Percentiles rank a stretch among this genome's conserved stretches.
Evolutionary conservation across 2,329 filamentous ascomycete genomes (phyloP).

Genomic region (Diaporthe aspalathi): DNA sequence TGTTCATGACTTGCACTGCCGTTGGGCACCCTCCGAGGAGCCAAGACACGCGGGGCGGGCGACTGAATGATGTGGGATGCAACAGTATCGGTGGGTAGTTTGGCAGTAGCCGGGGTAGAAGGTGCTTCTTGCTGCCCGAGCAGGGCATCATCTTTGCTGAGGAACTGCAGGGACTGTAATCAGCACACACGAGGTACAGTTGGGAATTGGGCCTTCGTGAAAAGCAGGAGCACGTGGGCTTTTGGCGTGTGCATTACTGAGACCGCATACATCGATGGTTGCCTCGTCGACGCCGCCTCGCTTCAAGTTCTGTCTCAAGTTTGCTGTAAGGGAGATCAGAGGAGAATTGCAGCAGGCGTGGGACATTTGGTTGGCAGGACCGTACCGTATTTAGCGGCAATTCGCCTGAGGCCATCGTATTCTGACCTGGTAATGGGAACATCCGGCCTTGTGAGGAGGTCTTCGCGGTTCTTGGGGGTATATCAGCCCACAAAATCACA

Average conservation of each 20-base stretch:
- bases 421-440: constrained; percentile 70
- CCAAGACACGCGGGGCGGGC: not conserved
- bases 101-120: not conserved
- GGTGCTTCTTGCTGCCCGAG: constrained; percentile 39
- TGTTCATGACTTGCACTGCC: constrained; percentile 22
- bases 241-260: not conserved
- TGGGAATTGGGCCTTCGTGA: not conserved
- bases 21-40: not conserved
- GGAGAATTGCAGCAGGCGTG: constrained; percentile 35
- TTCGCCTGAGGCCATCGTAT: constrained; percentile 68
- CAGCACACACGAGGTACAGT: not conserved
- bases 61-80: not conserved
- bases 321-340: constrained; percentile 48
- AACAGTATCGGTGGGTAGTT: constrained; percentile 14
- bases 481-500: constrained; percentile 31
- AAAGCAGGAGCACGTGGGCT: not conserved
- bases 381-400: constrained; percentile 67
- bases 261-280: constrained; percentile 57
- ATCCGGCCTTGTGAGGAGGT: constrained; percentile 51
- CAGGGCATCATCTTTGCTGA: constrained; percentile 46
- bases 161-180: constrained; percentile 38
- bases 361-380: constrained; percentile 17
- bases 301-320: constrained; percentile 61
- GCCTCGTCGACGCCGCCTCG: constrained; percentile 60
- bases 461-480: constrained; percentile 38